These are phyloP conservation scores for Lachancea lanzarotensis DNA, from an alignment of 805 yeast genomes.

Conservation along the genomic window DNA sequence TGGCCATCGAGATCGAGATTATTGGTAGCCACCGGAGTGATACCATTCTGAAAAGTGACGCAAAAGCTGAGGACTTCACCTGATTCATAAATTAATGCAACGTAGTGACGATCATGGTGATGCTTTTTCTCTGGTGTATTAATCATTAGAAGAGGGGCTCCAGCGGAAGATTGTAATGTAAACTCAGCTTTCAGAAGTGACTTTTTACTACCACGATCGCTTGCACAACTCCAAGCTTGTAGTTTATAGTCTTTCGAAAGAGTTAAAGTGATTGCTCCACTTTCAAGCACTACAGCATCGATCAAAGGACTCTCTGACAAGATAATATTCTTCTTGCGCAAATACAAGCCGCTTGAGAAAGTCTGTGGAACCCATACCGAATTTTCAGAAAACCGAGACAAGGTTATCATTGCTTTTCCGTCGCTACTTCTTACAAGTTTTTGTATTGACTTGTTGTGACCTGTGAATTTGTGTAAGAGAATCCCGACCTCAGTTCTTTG, in stretches of 20 bases:
- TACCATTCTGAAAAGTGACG: constrained; percentile 27
- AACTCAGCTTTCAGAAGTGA: constrained; percentile 16
- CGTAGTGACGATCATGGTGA: constrained; percentile 35
- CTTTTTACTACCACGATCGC: constrained; percentile 20
- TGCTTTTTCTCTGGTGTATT: constrained; percentile 33
- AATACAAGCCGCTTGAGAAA: constrained; percentile 29
- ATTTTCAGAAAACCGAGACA: constrained; percentile 50
- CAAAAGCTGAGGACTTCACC: constrained; percentile 27
- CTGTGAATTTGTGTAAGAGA: constrained; percentile 60
- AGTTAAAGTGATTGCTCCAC: constrained; percentile 42
- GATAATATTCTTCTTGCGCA: constrained; percentile 36
- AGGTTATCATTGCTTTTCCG: constrained; percentile 54
- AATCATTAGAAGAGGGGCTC: constrained; percentile 28
- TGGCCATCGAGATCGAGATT: constrained; percentile 20
- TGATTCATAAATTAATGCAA: constrained; percentile 44
- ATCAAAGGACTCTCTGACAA: constrained; percentile 42
- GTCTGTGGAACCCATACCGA: constrained; percentile 50
- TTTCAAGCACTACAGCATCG: constrained; percentile 43
- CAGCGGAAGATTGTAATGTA: constrained; percentile 3
- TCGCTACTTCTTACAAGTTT: constrained; percentile 58
- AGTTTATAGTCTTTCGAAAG: constrained; percentile 38
- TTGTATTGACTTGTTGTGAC: constrained; percentile 77
- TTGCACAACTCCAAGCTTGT: constrained; percentile 56
- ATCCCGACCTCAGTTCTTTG: constrained; percentile 16
- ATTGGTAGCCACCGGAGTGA: constrained; percentile 32